phyloP scores from a whole-genome alignment of 345 rosid species.

The Camelina hispida region DNA sequence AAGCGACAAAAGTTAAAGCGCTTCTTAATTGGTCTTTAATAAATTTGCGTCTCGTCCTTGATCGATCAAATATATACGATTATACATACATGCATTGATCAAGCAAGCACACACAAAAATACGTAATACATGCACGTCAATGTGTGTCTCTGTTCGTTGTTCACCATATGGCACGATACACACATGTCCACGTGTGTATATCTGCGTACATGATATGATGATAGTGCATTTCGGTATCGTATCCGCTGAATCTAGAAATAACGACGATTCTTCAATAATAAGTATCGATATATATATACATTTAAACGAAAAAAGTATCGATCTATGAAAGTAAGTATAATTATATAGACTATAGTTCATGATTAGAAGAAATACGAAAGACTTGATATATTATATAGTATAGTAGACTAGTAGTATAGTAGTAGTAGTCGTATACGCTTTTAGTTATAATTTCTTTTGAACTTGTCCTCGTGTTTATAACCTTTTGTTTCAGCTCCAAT shows the following conservation, averaged over 20 bases:
- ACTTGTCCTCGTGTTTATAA: conserved; percentile 38
- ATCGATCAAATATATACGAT: conserved; percentile 6
- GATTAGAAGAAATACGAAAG: conserved; percentile 21
- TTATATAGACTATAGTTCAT: not conserved
- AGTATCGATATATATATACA: not conserved
- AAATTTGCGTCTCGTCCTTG: conserved; percentile 9
- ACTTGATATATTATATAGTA: not conserved
- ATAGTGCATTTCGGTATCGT: not conserved
- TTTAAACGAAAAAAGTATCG: not conserved
- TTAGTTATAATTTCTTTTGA: not conserved
- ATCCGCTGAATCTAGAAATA: conserved; percentile 3
- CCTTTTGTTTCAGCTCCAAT: conserved; percentile 23
- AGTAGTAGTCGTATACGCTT: not conserved
- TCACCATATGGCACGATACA: conserved; percentile 21
- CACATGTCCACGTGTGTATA: conserved; percentile 4
- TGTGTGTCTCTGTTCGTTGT: conserved; percentile 25
- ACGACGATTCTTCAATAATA: conserved; percentile 6
- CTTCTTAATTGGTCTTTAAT: conserved; percentile 27
- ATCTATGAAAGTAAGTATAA: no score
- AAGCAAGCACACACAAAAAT: conserved; percentile 7
- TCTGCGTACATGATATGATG: not conserved
- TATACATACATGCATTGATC: conserved; percentile 13
- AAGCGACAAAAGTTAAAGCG: conserved; percentile 35
- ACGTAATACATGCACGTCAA: conserved; percentile 9
- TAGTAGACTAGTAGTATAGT: no score